phyloP scores from a whole-genome alignment of 208 protist species.

The Strigomonas culicis region DNA sequence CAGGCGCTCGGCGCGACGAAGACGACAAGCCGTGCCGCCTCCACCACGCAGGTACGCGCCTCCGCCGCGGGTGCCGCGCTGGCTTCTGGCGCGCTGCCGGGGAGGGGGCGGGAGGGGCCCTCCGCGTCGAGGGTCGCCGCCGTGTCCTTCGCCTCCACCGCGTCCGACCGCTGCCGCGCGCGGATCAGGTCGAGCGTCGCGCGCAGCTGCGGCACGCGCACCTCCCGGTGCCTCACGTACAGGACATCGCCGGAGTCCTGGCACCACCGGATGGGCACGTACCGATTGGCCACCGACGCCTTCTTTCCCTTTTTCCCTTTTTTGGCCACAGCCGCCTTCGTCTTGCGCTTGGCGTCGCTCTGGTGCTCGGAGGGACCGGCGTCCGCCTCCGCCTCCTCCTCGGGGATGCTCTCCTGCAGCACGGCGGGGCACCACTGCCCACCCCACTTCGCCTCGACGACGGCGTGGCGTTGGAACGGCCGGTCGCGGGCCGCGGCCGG shows the following conservation, averaged over 20 bases:
- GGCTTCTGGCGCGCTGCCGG: not conserved
- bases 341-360: not conserved
- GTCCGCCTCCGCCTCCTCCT: too few species aligned
- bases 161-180: not conserved
- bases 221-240: not conserved
- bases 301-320: not conserved
- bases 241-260: not conserved
- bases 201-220: not conserved
- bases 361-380: too few species aligned
- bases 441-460: too few species aligned
- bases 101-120: not conserved
- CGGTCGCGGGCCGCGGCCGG: too few species aligned
- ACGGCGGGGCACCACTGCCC: too few species aligned
- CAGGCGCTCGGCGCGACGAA: too few species aligned
- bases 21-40: too few species aligned
- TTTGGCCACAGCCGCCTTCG: not conserved
- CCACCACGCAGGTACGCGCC: not conserved
- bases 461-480: too few species aligned
- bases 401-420: too few species aligned
- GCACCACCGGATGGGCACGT: not conserved
- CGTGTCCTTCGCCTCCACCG: not conserved
- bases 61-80: too few species aligned
- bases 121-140: not conserved
- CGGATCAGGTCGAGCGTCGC: not conserved
- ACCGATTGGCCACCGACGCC: not conserved